A percentile compares a stretch with the other conserved stretches of the same genome.
These are phyloP conservation scores for Didymellaceae sp. DNA, from an alignment of 2,329 filamentous ascomycete genomes.

Conservation along the genomic window DNA sequence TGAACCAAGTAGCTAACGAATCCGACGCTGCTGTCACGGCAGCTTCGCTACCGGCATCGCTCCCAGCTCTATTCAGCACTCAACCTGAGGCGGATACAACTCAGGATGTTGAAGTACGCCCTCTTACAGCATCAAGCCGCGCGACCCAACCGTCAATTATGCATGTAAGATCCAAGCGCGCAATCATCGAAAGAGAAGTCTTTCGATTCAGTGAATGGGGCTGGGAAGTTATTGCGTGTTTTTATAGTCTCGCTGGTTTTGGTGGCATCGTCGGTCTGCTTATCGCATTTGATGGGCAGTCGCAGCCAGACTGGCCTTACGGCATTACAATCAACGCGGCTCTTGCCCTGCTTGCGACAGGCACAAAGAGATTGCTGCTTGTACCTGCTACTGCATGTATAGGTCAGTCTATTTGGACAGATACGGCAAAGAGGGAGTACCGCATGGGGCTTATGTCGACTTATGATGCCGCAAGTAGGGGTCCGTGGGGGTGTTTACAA, in stretches of 20 bases:
- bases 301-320: slow-evolving; percentile 4
- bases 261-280: not conserved
- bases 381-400: not conserved
- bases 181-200: too few species aligned
- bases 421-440: not conserved
- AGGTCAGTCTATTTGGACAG: not conserved
- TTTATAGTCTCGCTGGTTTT: not conserved
- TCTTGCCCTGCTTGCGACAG: not conserved
- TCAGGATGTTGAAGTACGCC: too few species aligned
- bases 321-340: slow-evolving; percentile 1
- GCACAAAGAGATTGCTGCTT: not conserved
- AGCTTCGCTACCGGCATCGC: too few species aligned
- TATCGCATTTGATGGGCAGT: not conserved
- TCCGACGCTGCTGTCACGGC: too few species aligned
- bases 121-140: too few species aligned
- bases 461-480: not conserved
- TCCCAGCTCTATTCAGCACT: too few species aligned
- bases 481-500: not conserved
- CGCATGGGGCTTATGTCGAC: not conserved
- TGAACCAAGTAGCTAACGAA: too few species aligned
- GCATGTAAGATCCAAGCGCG: too few species aligned
- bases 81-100: too few species aligned
- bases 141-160: too few species aligned
- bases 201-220: too few species aligned
- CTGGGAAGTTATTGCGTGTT: not conserved